Percentiles rank a stretch among this genome's conserved stretches.
Conservation (phyloP, 2,329 filamentous ascomycete genomes). For the Microcyclospora pomicola region DNA sequence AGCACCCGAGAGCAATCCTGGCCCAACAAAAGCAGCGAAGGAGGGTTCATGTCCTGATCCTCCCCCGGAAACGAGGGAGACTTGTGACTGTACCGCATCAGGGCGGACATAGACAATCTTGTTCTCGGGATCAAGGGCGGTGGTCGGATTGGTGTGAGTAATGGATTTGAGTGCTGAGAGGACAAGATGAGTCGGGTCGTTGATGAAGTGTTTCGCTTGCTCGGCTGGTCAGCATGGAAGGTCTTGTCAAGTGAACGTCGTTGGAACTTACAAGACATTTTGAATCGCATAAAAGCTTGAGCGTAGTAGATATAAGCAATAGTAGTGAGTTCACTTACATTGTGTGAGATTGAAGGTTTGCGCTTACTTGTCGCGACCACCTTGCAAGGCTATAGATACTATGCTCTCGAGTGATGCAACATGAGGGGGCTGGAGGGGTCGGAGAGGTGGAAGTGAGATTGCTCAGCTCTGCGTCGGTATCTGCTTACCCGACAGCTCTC, state of each 20-base stretch:
- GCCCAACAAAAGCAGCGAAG: slow-evolving; percentile 73
- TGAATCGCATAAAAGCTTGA: not conserved
- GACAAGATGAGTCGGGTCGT: slow-evolving; percentile 68
- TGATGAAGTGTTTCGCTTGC: slow-evolving; percentile 67
- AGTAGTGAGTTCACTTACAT: too few species aligned
- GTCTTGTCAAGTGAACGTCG: not conserved
- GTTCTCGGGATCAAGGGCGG: slow-evolving; percentile 63
- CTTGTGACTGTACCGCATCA: slow-evolving; percentile 38
- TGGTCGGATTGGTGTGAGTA: slow-evolving; percentile 70
- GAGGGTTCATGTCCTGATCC: slow-evolving; percentile 84
- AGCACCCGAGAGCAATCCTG: slow-evolving; percentile 64
- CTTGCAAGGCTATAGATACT: too few species aligned
- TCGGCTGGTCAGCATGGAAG: too few species aligned
- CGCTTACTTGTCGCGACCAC: too few species aligned
- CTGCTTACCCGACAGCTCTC: too few species aligned
- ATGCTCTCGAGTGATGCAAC: too few species aligned
- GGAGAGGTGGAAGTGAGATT: too few species aligned
- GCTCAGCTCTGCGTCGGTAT: too few species aligned
- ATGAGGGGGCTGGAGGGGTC: too few species aligned
- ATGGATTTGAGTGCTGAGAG: slow-evolving; percentile 60
- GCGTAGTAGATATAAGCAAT: too few species aligned
- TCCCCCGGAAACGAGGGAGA: slow-evolving; percentile 76
- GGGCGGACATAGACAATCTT: slow-evolving; percentile 73
- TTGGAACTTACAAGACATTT: not conserved
- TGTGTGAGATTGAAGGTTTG: too few species aligned